Evolutionary conservation across 495 filamentous ascomycete species (phyloP).

Genomic region (Lindgomyces ingoldianus): DNA sequence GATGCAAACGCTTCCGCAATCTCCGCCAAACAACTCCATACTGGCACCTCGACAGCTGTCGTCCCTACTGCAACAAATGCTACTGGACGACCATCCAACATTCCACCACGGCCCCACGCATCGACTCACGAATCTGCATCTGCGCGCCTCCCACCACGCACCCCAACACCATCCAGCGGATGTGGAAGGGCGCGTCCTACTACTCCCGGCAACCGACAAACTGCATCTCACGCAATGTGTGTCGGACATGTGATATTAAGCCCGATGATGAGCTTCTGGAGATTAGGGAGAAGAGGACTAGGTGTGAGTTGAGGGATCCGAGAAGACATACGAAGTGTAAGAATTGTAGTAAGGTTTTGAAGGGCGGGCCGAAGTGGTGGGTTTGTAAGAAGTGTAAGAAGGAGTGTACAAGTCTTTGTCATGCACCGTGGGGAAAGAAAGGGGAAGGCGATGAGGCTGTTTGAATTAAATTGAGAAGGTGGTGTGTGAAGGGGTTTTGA

Average conservation of each 20-base stretch:
- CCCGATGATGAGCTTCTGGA: constrained; percentile 1
- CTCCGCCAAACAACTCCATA: not conserved
- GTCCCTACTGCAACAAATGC: constrained; percentile 27
- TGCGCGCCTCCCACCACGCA: constrained; percentile 10
- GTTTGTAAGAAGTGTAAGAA: constrained; percentile 23
- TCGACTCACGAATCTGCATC: not conserved
- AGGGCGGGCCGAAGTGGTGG: constrained; percentile 32
- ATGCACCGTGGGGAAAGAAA: constrained; percentile 28
- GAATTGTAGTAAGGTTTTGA: constrained; percentile 7
- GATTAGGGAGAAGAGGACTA: constrained; percentile 16
- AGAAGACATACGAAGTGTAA: not conserved
- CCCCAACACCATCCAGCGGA: constrained; percentile 4
- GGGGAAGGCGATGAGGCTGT: constrained; percentile 1
- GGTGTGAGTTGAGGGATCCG: constrained; percentile 19
- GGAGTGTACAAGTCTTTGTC: constrained; percentile 28
- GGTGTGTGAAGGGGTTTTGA: too few relatives aligned
- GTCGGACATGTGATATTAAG: constrained; percentile 8
- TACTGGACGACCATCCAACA: constrained; percentile 8
- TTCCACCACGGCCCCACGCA: not conserved
- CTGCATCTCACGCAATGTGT: not conserved
- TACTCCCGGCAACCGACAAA: not conserved
- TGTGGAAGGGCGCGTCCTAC: not conserved
- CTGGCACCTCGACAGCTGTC: constrained; percentile 29
- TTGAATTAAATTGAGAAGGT: too few relatives aligned
- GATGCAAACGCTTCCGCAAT: not conserved